Conservation (phyloP, 2,329 filamentous ascomycete genomes). For the Ascochyta pisi region DNA sequence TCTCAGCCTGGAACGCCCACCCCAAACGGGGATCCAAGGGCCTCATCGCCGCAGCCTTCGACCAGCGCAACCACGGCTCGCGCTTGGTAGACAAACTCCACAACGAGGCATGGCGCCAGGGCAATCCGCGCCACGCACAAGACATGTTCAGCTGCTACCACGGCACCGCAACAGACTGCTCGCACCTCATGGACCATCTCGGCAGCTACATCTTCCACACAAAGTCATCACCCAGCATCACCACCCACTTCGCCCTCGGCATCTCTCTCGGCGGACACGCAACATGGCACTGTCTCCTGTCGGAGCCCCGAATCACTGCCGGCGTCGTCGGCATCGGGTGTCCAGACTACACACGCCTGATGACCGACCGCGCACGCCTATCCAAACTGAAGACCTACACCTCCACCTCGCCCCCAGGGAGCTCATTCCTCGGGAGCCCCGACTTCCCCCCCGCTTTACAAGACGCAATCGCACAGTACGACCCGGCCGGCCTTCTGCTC, state of each 20-base stretch:
- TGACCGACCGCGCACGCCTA: conserved; percentile 77
- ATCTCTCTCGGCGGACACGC: conserved; percentile 88
- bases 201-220: conserved; percentile 74
- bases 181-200: conserved; percentile 76
- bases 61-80: conserved; percentile 90
- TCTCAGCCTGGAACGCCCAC: conserved; percentile 71
- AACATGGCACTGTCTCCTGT: conserved; percentile 82
- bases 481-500: conserved; percentile 79
- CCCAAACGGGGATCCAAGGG: conserved; percentile 52
- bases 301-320: conserved; percentile 78
- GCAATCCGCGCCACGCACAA: conserved; percentile 81
- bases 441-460: conserved; percentile 79
- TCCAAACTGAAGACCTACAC: conserved; percentile 71
- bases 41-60: conserved; percentile 83
- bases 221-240: conserved; percentile 52
- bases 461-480: conserved; percentile 66
- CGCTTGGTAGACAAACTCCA: conserved; percentile 70
- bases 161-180: conserved; percentile 77
- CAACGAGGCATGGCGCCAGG: conserved; percentile 80
- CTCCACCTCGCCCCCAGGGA: conserved; percentile 61
- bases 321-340: conserved; percentile 86
- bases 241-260: conserved; percentile 76
- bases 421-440: conserved; percentile 73
- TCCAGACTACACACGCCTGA: conserved; percentile 82
- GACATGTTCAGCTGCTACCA: conserved; percentile 88